Conservation (phyloP, 352 stramenopile species). For the Pythium dissotocum region DNA sequence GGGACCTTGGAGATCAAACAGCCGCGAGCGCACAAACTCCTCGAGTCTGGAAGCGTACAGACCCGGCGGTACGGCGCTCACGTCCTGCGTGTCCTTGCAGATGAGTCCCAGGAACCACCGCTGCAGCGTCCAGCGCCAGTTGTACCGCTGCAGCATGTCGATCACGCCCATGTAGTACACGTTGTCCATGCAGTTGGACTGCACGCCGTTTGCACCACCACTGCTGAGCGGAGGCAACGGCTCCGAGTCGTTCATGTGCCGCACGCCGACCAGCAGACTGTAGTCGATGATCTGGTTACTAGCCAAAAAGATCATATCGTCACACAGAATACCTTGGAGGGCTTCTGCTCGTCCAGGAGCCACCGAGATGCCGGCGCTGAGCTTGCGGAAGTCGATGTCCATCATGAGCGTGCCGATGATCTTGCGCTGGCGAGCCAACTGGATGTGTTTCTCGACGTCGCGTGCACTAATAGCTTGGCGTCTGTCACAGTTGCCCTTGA, state of each 20-base stretch:
- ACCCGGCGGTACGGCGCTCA: constrained; percentile 71
- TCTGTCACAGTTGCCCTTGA: constrained; percentile 81
- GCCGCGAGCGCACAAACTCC: constrained; percentile 67
- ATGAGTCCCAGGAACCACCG: constrained; percentile 74
- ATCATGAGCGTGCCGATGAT: constrained; percentile 78
- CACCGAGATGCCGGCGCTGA: constrained; percentile 60
- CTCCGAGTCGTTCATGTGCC: constrained; percentile 41
- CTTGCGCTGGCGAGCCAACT: constrained; percentile 55
- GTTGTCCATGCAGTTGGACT: constrained; percentile 52
- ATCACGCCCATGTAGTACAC: constrained; percentile 81
- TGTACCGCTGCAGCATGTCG: constrained; percentile 86
- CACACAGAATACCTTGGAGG: constrained; percentile 70
- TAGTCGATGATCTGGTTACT: constrained; percentile 87
- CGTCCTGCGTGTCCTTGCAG: constrained; percentile 83
- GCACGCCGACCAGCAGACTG: constrained; percentile 75
- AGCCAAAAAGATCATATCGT: constrained; percentile 82
- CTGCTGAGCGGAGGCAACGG: constrained; percentile 25
- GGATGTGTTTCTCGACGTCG: constrained; percentile 65
- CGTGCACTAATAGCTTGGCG: constrained; percentile 65
- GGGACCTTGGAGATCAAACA: constrained; percentile 60
- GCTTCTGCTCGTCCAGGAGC: constrained; percentile 41
- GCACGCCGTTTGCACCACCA: constrained; percentile 38
- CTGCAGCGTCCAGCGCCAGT: constrained; percentile 84
- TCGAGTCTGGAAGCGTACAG: constrained; percentile 73
- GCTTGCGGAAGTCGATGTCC: constrained; percentile 86